Conservation (phyloP, 2,329 filamentous ascomycete species). For the Fusarium illudens region DNA sequence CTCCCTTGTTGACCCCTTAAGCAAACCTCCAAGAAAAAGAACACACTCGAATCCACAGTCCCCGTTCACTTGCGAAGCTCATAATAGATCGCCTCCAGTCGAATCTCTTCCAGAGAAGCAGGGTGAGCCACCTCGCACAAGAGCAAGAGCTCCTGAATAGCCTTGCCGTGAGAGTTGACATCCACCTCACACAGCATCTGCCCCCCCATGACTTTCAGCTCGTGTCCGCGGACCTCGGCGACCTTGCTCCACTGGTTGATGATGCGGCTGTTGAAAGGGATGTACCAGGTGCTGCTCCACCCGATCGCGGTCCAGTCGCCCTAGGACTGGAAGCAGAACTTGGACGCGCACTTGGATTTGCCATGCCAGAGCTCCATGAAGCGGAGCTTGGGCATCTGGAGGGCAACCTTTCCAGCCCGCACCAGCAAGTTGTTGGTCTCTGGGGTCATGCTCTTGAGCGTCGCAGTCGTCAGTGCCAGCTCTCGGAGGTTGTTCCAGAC, state of each 20-base stretch:
- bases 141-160: not conserved
- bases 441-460: not conserved
- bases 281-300: not conserved
- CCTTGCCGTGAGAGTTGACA: conserved; percentile 1
- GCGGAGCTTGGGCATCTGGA: conserved; percentile 1
- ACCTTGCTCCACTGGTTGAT: not conserved
- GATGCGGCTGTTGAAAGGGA: not conserved
- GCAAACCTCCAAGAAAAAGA: not conserved
- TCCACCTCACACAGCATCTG: not conserved
- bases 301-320: not conserved
- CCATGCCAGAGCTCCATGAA: conserved; percentile 11
- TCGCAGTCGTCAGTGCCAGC: not conserved
- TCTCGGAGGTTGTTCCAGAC: not conserved
- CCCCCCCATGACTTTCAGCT: not conserved
- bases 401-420: not conserved
- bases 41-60: not conserved
- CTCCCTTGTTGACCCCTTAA: not conserved
- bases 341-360: not conserved
- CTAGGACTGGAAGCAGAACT: not conserved
- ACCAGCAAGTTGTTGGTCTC: not conserved
- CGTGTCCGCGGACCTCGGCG: not conserved
- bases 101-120: not conserved
- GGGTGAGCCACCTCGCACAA: not conserved
- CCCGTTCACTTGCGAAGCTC: not conserved
- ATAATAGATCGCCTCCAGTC: not conserved